These are phyloP conservation scores for Tolypocladium cylindrosporum DNA, from an alignment of 2,329 filamentous ascomycete species.

Conservation along the genomic window DNA sequence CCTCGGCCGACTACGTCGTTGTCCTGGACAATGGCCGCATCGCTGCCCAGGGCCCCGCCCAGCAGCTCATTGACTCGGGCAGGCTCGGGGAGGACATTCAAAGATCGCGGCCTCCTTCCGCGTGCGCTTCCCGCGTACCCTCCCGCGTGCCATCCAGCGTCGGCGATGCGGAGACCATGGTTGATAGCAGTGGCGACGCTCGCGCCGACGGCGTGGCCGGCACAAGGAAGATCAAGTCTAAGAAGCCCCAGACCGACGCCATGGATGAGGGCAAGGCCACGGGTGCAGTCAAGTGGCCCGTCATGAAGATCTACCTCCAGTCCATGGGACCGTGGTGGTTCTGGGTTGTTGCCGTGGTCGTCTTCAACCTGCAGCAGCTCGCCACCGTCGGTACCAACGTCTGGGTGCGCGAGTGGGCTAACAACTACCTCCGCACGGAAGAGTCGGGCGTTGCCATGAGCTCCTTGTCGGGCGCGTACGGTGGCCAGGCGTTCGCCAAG, in stretches of 20 bases:
- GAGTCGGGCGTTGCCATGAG: conserved; percentile 10
- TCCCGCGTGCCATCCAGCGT: conserved; percentile 72
- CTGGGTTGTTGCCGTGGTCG: conserved; percentile 65
- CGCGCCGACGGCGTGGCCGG: conserved; percentile 22
- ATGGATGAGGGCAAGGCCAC: conserved; percentile 70
- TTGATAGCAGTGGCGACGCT: conserved; percentile 37
- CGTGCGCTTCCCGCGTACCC: conserved; percentile 58
- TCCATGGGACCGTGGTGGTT: conserved; percentile 98
- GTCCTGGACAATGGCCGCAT: conserved; percentile 82
- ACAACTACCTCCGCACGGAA: conserved; percentile 59
- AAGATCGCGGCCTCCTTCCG: conserved; percentile 61
- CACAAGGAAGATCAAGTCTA: conserved; percentile 37
- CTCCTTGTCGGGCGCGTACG: conserved; percentile 12
- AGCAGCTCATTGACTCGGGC: conserved; percentile 75
- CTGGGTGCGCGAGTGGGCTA: conserved; percentile 94
- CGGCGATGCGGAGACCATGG: conserved; percentile 51
- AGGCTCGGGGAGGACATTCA: conserved; percentile 78
- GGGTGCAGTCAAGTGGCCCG: conserved; percentile 79
- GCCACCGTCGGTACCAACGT: conserved; percentile 80
- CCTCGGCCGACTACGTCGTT: conserved; percentile 70
- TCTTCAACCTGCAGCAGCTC: conserved; percentile 76
- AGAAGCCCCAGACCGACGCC: conserved; percentile 37
- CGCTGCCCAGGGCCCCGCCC: conserved; percentile 62
- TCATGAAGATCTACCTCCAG: conserved; percentile 74
- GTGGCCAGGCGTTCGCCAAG: conserved; percentile 16